Conservation (phyloP, 2,329 filamentous ascomycete species). For the Lecanicillium sp. region DNA sequence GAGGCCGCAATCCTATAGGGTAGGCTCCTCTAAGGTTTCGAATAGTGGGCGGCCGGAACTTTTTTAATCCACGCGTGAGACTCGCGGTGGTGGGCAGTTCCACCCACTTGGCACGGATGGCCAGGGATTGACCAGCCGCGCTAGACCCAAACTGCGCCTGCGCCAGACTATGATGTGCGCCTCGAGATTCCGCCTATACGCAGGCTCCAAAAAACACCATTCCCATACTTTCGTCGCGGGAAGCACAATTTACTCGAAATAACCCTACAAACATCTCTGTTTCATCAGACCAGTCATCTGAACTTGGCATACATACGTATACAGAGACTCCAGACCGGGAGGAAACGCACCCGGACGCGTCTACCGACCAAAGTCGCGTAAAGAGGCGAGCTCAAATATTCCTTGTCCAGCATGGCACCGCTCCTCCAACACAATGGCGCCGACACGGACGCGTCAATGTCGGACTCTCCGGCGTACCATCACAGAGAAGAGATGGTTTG, state of each 20-base stretch:
- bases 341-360: conserved; percentile 32
- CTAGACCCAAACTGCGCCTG: conserved; percentile 24
- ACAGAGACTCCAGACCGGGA: too few relatives aligned
- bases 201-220: conserved; percentile 25
- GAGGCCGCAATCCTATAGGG: too few relatives aligned
- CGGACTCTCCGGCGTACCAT: conserved; percentile 44
- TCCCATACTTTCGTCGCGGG: conserved; percentile 11
- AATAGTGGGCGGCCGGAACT: too few relatives aligned
- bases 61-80: too few relatives aligned
- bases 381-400: conserved; percentile 30
- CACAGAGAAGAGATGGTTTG: conserved; percentile 44
- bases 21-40: too few relatives aligned
- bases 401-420: conserved; percentile 42
- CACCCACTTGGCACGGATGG: too few relatives aligned
- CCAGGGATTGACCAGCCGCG: conserved; percentile 10
- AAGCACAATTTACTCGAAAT: conserved; percentile 8
- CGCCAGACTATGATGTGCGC: conserved; percentile 22
- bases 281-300: too few relatives aligned
- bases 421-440: conserved; percentile 44
- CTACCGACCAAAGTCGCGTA: conserved; percentile 42
- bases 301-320: too few relatives aligned
- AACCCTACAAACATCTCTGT: too few relatives aligned
- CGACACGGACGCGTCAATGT: conserved; percentile 57
- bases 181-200: conserved; percentile 24
- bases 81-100: too few relatives aligned